Evolutionary conservation across 2,329 filamentous ascomycete species (phyloP).

Genomic region (Cladosporium austrohemisphaericum): DNA sequence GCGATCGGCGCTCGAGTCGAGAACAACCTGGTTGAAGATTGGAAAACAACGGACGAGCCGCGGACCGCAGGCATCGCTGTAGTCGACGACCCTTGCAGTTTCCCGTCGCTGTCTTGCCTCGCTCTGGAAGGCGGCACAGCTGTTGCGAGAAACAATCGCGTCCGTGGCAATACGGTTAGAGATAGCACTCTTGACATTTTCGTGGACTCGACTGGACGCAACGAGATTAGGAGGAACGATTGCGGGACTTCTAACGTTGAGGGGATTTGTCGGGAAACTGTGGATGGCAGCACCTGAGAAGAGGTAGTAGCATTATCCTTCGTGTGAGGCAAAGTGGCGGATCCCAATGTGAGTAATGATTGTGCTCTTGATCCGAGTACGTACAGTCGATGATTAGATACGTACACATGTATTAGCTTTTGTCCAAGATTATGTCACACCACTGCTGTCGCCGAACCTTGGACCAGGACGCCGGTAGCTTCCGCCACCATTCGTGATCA

Average conservation of each 20-base stretch:
- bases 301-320: too few relatives aligned
- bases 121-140: neutral
- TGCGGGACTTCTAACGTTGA: neutral
- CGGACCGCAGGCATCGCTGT: conserved; percentile 24
- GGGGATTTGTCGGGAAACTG: neutral
- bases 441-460: too few relatives aligned
- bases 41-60: conserved; percentile 18
- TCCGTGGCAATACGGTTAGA: conserved; percentile 30
- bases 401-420: too few relatives aligned
- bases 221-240: conserved; percentile 7
- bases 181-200: conserved; percentile 30
- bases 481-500: too few relatives aligned
- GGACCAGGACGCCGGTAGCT: too few relatives aligned
- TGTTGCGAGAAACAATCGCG: conserved; percentile 27
- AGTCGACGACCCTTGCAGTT: conserved; percentile 23
- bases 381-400: too few relatives aligned
- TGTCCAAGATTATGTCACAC: too few relatives aligned
- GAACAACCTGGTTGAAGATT: conserved; percentile 30
- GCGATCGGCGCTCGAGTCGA: conserved; percentile 27
- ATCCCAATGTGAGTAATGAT: too few relatives aligned
- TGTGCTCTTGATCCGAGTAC: too few relatives aligned
- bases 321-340: too few relatives aligned
- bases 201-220: neutral
- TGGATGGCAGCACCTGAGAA: too few relatives aligned
- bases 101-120: neutral